These are phyloP conservation scores for Staphylotrichum longicolle DNA, from an alignment of 495 filamentous ascomycete genomes.

Conservation along the genomic window DNA sequence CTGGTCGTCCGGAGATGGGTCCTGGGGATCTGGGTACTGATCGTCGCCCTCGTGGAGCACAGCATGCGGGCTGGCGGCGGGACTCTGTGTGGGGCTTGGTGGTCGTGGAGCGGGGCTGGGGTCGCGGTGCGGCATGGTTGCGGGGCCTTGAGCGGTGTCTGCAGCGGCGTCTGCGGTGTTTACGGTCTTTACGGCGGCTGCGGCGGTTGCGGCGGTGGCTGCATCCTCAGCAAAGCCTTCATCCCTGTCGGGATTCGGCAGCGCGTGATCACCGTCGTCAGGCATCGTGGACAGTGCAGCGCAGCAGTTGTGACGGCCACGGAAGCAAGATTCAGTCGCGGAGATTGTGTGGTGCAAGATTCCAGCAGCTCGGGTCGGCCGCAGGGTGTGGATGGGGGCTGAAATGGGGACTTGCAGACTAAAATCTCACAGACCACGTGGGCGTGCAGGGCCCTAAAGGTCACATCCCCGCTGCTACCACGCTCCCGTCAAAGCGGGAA, in stretches of 20 bases:
- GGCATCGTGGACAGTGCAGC: background rate
- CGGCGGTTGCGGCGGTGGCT: background rate
- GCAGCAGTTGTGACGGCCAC: background rate
- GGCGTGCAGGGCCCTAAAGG: background rate
- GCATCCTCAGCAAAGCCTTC: background rate
- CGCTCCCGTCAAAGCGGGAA: background rate
- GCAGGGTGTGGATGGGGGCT: background rate
- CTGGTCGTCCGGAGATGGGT: too few species aligned
- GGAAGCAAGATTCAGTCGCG: background rate
- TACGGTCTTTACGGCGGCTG: background rate
- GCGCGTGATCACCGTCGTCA: background rate
- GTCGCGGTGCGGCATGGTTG: background rate
- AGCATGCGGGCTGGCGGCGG: constrained; percentile 4
- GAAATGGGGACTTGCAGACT: background rate
- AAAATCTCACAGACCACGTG: background rate
- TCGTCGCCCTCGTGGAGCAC: background rate
- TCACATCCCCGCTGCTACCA: too few species aligned
- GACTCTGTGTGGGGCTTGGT: constrained; percentile 7
- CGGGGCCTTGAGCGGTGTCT: background rate
- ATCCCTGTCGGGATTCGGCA: background rate
- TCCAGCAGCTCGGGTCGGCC: background rate
- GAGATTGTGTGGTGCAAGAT: background rate
- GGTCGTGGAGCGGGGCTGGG: background rate
- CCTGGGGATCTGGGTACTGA: background rate
- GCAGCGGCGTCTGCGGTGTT: too few species aligned